Evolutionary conservation across 805 yeast genomes (phyloP).

Genomic region (Maudiozyma saulgeensis): DNA sequence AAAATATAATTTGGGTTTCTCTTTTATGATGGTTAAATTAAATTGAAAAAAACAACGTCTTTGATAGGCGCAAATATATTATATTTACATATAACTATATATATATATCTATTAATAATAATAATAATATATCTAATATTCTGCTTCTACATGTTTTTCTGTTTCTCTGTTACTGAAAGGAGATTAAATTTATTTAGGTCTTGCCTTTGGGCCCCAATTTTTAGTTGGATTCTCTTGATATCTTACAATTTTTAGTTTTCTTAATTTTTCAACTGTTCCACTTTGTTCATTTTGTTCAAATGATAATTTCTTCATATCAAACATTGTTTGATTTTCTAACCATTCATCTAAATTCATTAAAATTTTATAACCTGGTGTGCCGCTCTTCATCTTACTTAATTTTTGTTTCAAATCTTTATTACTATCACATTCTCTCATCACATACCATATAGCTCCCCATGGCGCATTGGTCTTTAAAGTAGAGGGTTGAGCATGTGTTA

Average conservation of each 20-base stretch:
- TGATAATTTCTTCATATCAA: conserved; percentile 25
- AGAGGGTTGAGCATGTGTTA: conserved; percentile 83
- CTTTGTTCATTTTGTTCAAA: conserved; percentile 57
- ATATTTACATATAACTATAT: not conserved
- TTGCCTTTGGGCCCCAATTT: conserved; percentile 95
- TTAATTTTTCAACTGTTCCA: conserved; percentile 44
- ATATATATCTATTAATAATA: not conserved
- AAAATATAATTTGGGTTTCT: too few relatives aligned
- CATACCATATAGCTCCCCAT: conserved; percentile 65
- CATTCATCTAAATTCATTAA: conserved; percentile 31
- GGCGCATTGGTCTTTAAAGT: conserved; percentile 88
- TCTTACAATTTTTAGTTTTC: conserved; percentile 74
- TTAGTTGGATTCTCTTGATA: conserved; percentile 88
- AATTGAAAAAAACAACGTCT: too few relatives aligned
- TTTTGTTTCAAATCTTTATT: conserved; percentile 27
- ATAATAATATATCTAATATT: not conserved
- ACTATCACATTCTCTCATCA: conserved; percentile 53
- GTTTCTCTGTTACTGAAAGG: too few relatives aligned
- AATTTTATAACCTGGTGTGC: conserved; percentile 51
- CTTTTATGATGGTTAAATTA: too few relatives aligned
- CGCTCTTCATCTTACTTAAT: conserved; percentile 34
- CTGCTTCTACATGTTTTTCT: too few relatives aligned
- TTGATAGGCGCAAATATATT: too few relatives aligned
- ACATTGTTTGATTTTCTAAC: conserved; percentile 11
- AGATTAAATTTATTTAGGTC: conserved; percentile 35